A percentile compares a stretch with the other conserved stretches of the same genome.
These are phyloP conservation scores for Polygonum maritimum DNA, from an alignment of 148 eudicot species.

Conservation along the genomic window DNA sequence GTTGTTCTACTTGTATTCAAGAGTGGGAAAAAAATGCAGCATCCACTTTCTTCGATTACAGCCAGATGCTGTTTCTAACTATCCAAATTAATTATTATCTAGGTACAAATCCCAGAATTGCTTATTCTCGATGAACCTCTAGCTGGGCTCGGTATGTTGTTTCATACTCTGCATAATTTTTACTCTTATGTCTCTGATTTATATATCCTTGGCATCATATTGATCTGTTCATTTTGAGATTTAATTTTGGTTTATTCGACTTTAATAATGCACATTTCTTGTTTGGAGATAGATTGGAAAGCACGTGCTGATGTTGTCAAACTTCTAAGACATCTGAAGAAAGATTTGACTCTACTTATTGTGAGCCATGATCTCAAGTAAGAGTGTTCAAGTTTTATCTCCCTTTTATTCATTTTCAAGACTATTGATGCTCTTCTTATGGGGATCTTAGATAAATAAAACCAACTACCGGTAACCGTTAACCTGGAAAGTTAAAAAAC, in stretches of 20 bases:
- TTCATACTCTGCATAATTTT: neutral
- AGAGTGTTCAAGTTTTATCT: conserved; percentile 19
- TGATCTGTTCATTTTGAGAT: neutral
- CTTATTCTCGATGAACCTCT: conserved; percentile 96
- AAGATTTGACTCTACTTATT: conserved; percentile 76
- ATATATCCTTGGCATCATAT: neutral
- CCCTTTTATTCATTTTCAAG: neutral
- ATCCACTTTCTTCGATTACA: neutral
- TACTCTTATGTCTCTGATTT: neutral
- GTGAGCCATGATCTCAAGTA: conserved; percentile 98
- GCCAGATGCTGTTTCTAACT: neutral
- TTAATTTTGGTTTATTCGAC: neutral
- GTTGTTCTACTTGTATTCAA: neutral
- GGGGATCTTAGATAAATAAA: neutral
- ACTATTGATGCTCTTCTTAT: neutral
- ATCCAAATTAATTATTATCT: conserved; percentile 1
- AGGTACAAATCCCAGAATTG: conserved; percentile 87
- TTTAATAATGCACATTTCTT: neutral
- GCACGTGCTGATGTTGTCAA: conserved; percentile 97
- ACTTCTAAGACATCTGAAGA: conserved; percentile 68
- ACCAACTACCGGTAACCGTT: neutral
- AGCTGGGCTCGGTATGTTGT: conserved; percentile 89
- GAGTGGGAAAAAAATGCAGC: neutral
- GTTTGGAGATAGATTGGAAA: conserved; percentile 66
- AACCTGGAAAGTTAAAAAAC: neutral